Base-by-base conservation (phyloP, 345 rosid species). In the Eucalyptus polyanthemos region DNA sequence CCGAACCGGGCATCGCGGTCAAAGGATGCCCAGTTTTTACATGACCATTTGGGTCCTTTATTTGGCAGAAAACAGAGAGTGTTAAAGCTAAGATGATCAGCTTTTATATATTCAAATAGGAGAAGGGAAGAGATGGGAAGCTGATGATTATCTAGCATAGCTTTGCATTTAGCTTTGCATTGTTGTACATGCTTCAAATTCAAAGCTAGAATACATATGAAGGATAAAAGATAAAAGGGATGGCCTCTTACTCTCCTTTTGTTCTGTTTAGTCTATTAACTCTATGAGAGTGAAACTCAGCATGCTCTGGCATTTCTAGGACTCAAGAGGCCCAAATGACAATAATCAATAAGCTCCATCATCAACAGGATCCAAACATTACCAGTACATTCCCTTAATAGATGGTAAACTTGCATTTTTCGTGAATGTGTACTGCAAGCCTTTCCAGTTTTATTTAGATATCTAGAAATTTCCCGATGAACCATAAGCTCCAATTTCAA, bases 1-100 rank as follows among this genome's bases (percentile, higher is more conserved):
- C 99, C 1, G 96, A 95, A n/a, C 98, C 97, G 9, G 99, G 99
- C 13, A 95, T 96, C 72, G 24, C 5, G 14, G 98, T 90, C 53
- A 60, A 93, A 21, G 96, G 96, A 58, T 97, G 99, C 86, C 99
- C 97, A 0, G 95, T 95, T 49, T 96, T 88, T 60, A 2, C 86
- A 21, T 76, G 47, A 76, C 29, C 25, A 76, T 40, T 40, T 76
- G 47, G 76, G 72, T 29, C 72, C 72, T 29, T 27, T 6, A 6
- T 4, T 14, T 29, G 37, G 21, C 4, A 65, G 40, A 65, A 65
- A n/a, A 65, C 76, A 4, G 31, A 1, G 21, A 65, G 40, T 4
- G 40, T n/a, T 65, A n/a, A 65, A n/a, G 76, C 76, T n/a, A n/a
- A 65, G 76, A 65, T n/a, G 76, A 65, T 3, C 3, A 29, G 11